Conservation (phyloP, 352 stramenopile species). For the Phytophthora crassamura region DNA sequence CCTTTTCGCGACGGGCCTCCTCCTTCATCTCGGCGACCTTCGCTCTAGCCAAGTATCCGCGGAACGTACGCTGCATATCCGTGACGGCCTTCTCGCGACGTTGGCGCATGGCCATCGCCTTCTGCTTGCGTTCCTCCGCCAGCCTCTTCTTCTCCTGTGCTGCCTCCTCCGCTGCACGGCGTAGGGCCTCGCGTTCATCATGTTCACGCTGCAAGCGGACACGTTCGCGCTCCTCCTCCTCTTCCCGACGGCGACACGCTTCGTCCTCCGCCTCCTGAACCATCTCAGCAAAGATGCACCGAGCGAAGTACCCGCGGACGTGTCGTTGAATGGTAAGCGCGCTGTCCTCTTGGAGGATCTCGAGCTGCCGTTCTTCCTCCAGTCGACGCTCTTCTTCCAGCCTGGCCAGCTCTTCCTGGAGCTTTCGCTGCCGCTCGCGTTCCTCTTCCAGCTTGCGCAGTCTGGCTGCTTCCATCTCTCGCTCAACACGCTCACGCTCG, state of each 20-base stretch:
- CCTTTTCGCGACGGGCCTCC: slow-evolving; percentile 40
- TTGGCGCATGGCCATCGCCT: slow-evolving; percentile 36
- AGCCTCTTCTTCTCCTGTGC: slow-evolving; percentile 40
- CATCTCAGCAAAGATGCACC: slow-evolving; percentile 47
- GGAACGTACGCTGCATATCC: slow-evolving; percentile 42
- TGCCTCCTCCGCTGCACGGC: slow-evolving; percentile 42
- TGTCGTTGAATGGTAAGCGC: slow-evolving; percentile 54
- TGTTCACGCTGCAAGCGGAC: slow-evolving; percentile 40
- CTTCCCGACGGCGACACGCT: slow-evolving; percentile 44
- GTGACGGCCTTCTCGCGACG: slow-evolving; percentile 41
- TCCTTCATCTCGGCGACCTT: slow-evolving; percentile 29
- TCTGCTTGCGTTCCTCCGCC: slow-evolving; percentile 42
- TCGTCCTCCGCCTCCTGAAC: slow-evolving; percentile 45
- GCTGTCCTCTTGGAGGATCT: slow-evolving; percentile 36
- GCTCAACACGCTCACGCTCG: slow-evolving; percentile 42
- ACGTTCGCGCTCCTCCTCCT: slow-evolving; percentile 54
- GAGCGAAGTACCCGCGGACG: slow-evolving; percentile 56
- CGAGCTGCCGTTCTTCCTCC: slow-evolving; percentile 34
- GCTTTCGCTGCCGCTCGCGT: slow-evolving; percentile 36
- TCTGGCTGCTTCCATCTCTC: slow-evolving; percentile 34
- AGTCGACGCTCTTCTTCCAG: slow-evolving; percentile 46
- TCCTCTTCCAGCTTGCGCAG: slow-evolving; percentile 47
- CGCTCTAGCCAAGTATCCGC: slow-evolving; percentile 36
- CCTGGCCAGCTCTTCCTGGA: slow-evolving; percentile 37
- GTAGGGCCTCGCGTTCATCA: slow-evolving; percentile 40